Base-by-base conservation (phyloP, 2,329 filamentous ascomycete species). In the Hymenoscyphus fructigenus region DNA sequence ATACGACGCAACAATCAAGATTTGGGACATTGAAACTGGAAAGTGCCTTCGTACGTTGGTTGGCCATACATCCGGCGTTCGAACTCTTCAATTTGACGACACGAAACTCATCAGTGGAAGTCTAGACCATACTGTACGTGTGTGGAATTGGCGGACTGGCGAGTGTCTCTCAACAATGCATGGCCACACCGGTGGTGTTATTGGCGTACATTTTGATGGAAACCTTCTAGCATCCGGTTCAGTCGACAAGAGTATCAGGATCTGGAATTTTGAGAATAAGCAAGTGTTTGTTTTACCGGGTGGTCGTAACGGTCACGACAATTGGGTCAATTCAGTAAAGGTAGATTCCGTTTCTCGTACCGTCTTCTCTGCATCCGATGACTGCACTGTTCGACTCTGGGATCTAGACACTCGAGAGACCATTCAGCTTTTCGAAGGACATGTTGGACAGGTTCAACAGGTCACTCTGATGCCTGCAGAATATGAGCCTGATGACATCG, bases 81-180 rank as follows among this genome's bases (percentile, higher is more conserved):
- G 95, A 50, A 91, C 93, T 63, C 83, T 99, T 44, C 93, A 98
- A 75, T 98, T 98, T 73, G 93, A 97, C 73, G 92, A 96, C 69
- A 89, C 86, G 63, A 96, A 96, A 74, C 84, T 99, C 66, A 93
- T 97, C 75, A 96, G 91, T 64, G 95, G 93, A 60, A 93, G 91
- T 74, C 83, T 97, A 63, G 95, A 98, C 76, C 85, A 87, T 59
- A 96, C 90, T 4, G 85, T 99, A 72, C 93, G 91, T 75, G 88
- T 99, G 38, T 99, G 95, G 95, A 96, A 99, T 75, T 97, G 93
- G 93, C 87, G 91, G 67, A 97, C 92, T 0, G 95, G 95, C 57
- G 87, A 92, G 72, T 93, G 92, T 71, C 84, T 97, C 64, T 91
- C 89, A 59, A 96, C 90, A 0, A 88, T 96, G 62, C 84, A 85